Percentiles rank a stretch among this genome's conserved stretches.
These are phyloP conservation scores for Colletotrichum musicola DNA, from an alignment of 2,329 filamentous ascomycete genomes.

Conservation along the genomic window DNA sequence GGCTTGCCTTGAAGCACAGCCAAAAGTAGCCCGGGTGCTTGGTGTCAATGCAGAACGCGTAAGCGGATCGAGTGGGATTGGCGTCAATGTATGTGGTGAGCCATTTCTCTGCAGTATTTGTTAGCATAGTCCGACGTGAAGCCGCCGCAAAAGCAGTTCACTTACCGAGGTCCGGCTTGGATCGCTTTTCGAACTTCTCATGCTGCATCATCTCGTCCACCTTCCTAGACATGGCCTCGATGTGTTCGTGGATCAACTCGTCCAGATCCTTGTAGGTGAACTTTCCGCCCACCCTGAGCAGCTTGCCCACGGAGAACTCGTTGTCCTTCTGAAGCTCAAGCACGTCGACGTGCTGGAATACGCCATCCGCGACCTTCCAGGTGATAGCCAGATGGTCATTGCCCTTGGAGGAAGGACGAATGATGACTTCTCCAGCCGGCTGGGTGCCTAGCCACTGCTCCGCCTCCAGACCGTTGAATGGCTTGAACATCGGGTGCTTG, in stretches of 20 bases:
- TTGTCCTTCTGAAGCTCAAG: slow-evolving; percentile 97
- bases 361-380: slow-evolving; percentile 95
- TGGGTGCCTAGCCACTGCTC: slow-evolving; percentile 93
- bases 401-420: slow-evolving; percentile 94
- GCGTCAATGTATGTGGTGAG: slow-evolving; percentile 95
- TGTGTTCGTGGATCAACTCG: slow-evolving; percentile 95
- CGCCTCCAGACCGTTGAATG: slow-evolving; percentile 92
- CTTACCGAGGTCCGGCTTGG: slow-evolving; percentile 82
- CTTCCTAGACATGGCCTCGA: slow-evolving; percentile 98
- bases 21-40: slow-evolving; percentile 95
- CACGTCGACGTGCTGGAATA: slow-evolving; percentile 99
- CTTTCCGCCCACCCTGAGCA: slow-evolving; percentile 86
- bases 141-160: background rate
- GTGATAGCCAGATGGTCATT: slow-evolving; percentile 95
- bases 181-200: slow-evolving; percentile 86
- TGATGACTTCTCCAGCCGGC: slow-evolving; percentile 89
- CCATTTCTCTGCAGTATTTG: slow-evolving; percentile 80
- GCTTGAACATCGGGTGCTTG: slow-evolving; percentile 96
- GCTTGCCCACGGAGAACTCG: slow-evolving; percentile 91
- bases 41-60: slow-evolving; percentile 94
- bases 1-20: slow-evolving; percentile 95
- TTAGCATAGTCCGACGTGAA: slow-evolving; percentile 11
- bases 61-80: slow-evolving; percentile 92
- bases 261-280: slow-evolving; percentile 96
- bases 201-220: slow-evolving; percentile 95